A percentile compares a stretch with the other conserved stretches of the same genome.
Conservation (phyloP, 257 asterid species). For the Fraxinus excelsior region DNA sequence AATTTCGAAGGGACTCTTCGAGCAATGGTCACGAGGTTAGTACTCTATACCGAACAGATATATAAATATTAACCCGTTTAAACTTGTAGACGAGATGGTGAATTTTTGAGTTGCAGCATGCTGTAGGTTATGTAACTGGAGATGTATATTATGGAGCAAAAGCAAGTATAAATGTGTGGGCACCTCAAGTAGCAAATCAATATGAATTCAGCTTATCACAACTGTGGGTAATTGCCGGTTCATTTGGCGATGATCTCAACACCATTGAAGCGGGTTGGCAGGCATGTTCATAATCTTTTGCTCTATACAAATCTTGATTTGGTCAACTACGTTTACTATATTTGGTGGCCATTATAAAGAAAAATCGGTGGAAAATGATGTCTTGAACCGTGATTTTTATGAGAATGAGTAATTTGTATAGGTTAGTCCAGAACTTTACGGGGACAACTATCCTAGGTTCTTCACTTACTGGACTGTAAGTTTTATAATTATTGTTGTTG, state of each 20-base stretch:
- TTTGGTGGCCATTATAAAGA: no score
- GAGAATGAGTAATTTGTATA: not conserved
- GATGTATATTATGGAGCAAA: slow-evolving; percentile 81
- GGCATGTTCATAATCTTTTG: slow-evolving; percentile 39
- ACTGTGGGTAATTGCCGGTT: slow-evolving; percentile 88
- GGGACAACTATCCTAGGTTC: slow-evolving; percentile 16
- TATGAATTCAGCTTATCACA: slow-evolving; percentile 88
- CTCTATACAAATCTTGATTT: not conserved
- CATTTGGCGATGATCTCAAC: slow-evolving; percentile 92
- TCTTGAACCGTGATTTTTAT: no score
- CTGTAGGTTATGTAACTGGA: slow-evolving; percentile 90
- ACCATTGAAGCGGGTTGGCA: slow-evolving; percentile 99
- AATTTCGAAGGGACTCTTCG: slow-evolving; percentile 62
- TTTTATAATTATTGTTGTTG: not conserved
- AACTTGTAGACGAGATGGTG: not conserved
- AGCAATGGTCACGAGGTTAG: slow-evolving; percentile 83
- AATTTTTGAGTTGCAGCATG: slow-evolving; percentile 54
- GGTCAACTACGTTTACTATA: not conserved
- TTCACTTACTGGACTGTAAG: slow-evolving; percentile 17
- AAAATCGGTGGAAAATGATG: no score
- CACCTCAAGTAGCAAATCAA: slow-evolving; percentile 63
- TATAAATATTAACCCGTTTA: no score
- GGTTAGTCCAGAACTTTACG: slow-evolving; percentile 22
- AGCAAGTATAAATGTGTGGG: slow-evolving; percentile 92
- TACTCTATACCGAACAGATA: not conserved